Evolutionary conservation across 2,329 filamentous ascomycete genomes (phyloP), one percentile per base, ranked within the genome.

Genomic region (Penicillium sumatraense): DNA sequence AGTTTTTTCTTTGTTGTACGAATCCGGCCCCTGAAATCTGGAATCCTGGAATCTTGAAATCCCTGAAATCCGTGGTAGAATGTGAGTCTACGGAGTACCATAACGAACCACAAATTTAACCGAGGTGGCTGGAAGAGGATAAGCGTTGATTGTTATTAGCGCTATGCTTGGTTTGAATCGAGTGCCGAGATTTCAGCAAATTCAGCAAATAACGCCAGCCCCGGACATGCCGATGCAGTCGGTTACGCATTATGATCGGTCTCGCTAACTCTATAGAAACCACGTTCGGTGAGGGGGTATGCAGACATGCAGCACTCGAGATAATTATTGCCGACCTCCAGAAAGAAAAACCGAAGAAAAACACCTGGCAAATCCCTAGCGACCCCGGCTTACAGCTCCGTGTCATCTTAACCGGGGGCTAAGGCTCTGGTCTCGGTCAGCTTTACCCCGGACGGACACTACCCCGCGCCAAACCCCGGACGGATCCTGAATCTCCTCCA

Each of bases 391-490:
- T n/a, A 53, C 38, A 40, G 44, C 56, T 58, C 55, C 42, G 51
- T 49, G 26, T 54, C 21, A 54, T 51, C 42, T 49, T 36, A 27
- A 49, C 47, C 55, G 49, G 14, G 18, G 35, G 49, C 27, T 26
- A 44, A 14, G 35, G 49, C 27, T 26, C 38, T 16, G 49, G 56
- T 38, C 45, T 58, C 56, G 53, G 56, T 16, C 45, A 51, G 50
- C 35, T 35, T 53, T 58, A 56, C 56, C 56, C 56, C 56, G 53
- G 56, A 58, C 45, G 49, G 45, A 21, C 18, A 44, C 27, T 56
- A 58, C 53, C 53, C 56, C 49, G 53, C 56, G 42, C 56, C 47
- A 48, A 35, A 51, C 55, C 53, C 56, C 56, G 40, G 56, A 56
- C 50, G 54, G 54, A 48, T 29, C 49, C 41, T 38, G 40, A 53